Conservation (phyloP, 768 basidiomycete genomes). For the Tricholomella constricta region DNA sequence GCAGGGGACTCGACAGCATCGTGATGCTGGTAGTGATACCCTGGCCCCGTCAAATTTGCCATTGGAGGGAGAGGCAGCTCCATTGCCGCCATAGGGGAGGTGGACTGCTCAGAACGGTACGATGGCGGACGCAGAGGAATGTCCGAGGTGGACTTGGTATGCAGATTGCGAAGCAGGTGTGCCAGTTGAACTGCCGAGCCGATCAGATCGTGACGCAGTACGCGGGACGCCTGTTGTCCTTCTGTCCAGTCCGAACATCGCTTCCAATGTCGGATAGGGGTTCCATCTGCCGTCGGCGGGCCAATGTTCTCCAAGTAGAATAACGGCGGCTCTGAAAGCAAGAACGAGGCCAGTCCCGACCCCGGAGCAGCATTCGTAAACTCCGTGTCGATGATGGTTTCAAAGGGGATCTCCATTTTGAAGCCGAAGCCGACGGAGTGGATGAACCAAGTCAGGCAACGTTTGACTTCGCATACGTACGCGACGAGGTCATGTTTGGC, state of each 20-base stretch:
- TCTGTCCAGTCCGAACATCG: slow-evolving; percentile 78
- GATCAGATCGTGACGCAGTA: slow-evolving; percentile 64
- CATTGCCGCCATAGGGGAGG: slow-evolving; percentile 30
- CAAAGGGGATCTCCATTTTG: slow-evolving; percentile 84
- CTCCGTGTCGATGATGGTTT: slow-evolving; percentile 56
- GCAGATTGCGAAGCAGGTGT: slow-evolving; percentile 54
- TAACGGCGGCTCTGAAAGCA: slow-evolving; percentile 64
- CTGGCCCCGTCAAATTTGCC: slow-evolving; percentile 28
- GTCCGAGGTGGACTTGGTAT: slow-evolving; percentile 32
- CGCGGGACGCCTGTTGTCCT: slow-evolving; percentile 62
- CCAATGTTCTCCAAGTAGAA: slow-evolving; percentile 64
- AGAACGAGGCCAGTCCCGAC: slow-evolving; percentile 60
- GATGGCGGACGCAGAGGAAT: slow-evolving; percentile 38
- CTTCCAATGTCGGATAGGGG: slow-evolving; percentile 54
- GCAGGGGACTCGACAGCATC: slow-evolving; percentile 21
- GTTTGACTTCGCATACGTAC: slow-evolving; percentile 69
- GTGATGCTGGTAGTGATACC: slow-evolving; percentile 27
- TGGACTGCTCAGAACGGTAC: slow-evolving; percentile 30
- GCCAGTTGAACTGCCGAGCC: slow-evolving; percentile 64
- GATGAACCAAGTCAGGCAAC: slow-evolving; percentile 78
- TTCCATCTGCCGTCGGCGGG: slow-evolving; percentile 30
- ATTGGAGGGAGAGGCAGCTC: slow-evolving; percentile 44
- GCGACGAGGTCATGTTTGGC: slow-evolving; percentile 70
- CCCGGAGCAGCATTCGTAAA: slow-evolving; percentile 58
- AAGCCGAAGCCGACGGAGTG: slow-evolving; percentile 71